These are phyloP conservation scores for Aspergillus pseudoviridinutans DNA, from an alignment of 2,329 filamentous ascomycete species.

Conservation along the genomic window DNA sequence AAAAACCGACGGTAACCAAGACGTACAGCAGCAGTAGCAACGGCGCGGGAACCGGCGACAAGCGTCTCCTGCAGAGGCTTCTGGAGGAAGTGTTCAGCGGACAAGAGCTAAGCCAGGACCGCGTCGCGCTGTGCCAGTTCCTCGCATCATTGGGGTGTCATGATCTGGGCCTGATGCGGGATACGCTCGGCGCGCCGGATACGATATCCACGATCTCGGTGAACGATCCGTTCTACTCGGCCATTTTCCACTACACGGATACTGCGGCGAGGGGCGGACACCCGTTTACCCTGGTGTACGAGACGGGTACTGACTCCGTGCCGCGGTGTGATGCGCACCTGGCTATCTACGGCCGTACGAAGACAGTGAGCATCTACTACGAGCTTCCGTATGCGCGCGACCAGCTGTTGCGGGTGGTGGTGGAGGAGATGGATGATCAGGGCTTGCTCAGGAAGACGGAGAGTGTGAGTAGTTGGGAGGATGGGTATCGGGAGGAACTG, in stretches of 20 bases:
- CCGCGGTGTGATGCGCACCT: conserved; percentile 40
- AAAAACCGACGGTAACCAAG: background rate
- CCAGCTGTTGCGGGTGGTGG: conserved; percentile 47
- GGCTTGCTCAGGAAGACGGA: conserved; percentile 26
- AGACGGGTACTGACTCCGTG: conserved; percentile 53
- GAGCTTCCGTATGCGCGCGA: conserved; percentile 59
- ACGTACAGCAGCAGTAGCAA: background rate
- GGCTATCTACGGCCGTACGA: conserved; percentile 49
- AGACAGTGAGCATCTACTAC: conserved; percentile 53
- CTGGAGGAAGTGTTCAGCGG: conserved; percentile 26
- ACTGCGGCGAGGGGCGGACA: conserved; percentile 14
- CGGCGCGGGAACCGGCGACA: background rate
- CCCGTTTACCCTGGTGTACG: conserved; percentile 53
- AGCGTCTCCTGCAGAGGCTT: conserved; percentile 13
- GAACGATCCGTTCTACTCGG: conserved; percentile 40
- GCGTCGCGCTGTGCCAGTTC: conserved; percentile 38
- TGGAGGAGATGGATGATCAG: conserved; percentile 29
- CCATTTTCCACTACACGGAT: conserved; percentile 30
- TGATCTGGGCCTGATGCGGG: conserved; percentile 53
- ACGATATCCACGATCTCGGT: conserved; percentile 44
- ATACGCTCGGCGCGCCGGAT: conserved; percentile 50
- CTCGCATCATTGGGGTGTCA: conserved; percentile 51
- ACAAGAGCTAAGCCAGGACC: conserved; percentile 26
- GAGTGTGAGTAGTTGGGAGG: conserved; percentile 31
- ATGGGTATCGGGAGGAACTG: conserved; percentile 36